Base-by-base conservation (phyloP, 75 land plant genomes). In the Isoetes taiwanensis region DNA sequence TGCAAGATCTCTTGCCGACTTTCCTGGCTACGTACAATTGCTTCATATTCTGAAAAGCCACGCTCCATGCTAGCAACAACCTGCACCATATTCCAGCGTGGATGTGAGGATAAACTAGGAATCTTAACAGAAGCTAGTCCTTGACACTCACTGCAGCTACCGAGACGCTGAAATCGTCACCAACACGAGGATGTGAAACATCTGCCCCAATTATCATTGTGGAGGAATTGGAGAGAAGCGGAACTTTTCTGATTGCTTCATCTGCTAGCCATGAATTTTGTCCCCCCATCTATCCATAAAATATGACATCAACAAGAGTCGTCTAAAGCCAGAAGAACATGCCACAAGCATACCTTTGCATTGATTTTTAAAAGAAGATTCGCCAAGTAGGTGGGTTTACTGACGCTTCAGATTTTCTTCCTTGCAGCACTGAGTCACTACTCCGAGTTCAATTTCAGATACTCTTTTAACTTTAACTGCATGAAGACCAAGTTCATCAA, bases 1-100 rank as follows among this genome's bases (percentile, higher is more conserved):
- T 59, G 34, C 23, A 34, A 58, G 21, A 65, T 41, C 28, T 65
- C 64, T 16, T 41, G 28, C 4, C 68, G 65, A 23, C 37, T 34
- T 20, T 27, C 30, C 43, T 65, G 68, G 10, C 59, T 65, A 20
- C 27, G 17, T 12, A 65, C 68, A 42, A 65, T 43, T 29, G 68
- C 59, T 31, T 57, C 63, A 58, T 65, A 65, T 50, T 65, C 28
- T 0, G 68, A 57, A 26, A 65, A 65, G 3, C 27, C 31, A 8
- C 53, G 68, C 68, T 65, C 68, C 64, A 65, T 65, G 58, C 64
- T 65, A 8, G 68, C 68, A 30, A 40, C 68, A 42, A 65, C 33
- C 68, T 65, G 32, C 28, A 21, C 8, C 34, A 54, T 16, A 29
- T n/a, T n/a, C n/a, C n/a, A n/a, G n/a, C n/a, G n/a, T n/a, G n/a